Base-by-base conservation (phyloP, 257 asterid species). In the Oldenlandia corymbosa region DNA sequence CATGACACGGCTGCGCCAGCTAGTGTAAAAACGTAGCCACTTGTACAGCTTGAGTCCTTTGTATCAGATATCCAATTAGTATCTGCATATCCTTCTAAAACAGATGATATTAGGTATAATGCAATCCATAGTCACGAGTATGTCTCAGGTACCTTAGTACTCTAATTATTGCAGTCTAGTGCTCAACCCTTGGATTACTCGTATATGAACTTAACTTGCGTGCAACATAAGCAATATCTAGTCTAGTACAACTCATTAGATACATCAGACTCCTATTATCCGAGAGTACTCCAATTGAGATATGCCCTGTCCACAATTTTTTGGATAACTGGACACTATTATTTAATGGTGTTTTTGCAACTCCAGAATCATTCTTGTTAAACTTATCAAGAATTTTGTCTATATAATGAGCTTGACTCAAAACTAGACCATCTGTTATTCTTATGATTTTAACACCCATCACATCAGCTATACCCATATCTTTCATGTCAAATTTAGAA, bases 181-280 rank as follows among this genome's bases (percentile, higher is more conserved):
- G 51, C 1, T 41, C 21, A 1, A 0, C 20, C 1, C 52, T 10
- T 37, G 52, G 65, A 39, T 60, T 42, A 60, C 52, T 60, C n/a
- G 20, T 47, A 14, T 47, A 47, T 47, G 8, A 13, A 13, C 52
- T 47, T 20, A 42, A 13, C 1, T 5, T 56, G 61, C 61, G 28
- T 10, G 30, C n/a, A 0, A 13, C 23, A 56, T 28, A 56, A 17
- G 61, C 20, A 9, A 56, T 30, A 12, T 56, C 61, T 27, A 42
- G 61, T 56, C 61, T 56, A 5, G 61, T 56, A 56, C 61, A 56
- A 56, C 41, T 56, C 61, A 56, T 56, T 10, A 56, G 42, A 17
- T 56, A 30, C 20, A 56, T 56, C 34, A 58, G 28, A 58, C 64
- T 58, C 49, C 28, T 3, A 58, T 58, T 0, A 58, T n/a, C 6